A percentile compares a stretch with the other conserved stretches of the same genome.
These are phyloP conservation scores for Cryptococcus sp. DNA, from an alignment of 1,284 basidiomycete species.

Conservation along the genomic window DNA sequence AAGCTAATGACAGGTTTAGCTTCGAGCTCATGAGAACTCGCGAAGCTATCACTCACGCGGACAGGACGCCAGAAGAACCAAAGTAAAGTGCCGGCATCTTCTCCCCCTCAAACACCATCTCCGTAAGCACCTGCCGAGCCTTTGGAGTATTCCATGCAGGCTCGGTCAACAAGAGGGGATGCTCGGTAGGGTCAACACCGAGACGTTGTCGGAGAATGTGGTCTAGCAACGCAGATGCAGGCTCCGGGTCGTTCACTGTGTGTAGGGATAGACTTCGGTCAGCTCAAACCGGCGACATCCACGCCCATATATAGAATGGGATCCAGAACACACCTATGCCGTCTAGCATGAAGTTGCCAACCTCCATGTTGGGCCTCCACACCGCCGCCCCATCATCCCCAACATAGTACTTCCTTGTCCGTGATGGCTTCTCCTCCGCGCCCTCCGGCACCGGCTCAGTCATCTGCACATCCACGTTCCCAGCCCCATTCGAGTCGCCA, in stretches of 20 bases:
- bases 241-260: constrained; percentile 73
- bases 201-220: constrained; percentile 73
- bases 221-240: constrained; percentile 68
- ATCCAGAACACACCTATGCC: constrained; percentile 63
- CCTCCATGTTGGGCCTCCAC: constrained; percentile 84
- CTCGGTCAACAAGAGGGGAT: constrained; percentile 91
- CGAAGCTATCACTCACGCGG: constrained; percentile 62
- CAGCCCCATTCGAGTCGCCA: constrained; percentile 34
- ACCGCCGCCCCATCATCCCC: constrained; percentile 90
- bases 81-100: constrained; percentile 94
- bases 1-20: constrained; percentile 58
- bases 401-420: constrained; percentile 67
- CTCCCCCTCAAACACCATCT: constrained; percentile 96
- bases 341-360: constrained; percentile 78
- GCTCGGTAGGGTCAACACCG: constrained; percentile 66
- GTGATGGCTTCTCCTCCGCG: constrained; percentile 47
- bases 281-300: background rate
- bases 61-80: constrained; percentile 92
- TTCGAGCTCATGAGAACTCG: background rate
- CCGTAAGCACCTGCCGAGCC: constrained; percentile 87
- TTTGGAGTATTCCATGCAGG: constrained; percentile 91
- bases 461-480: constrained; percentile 52
- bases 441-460: constrained; percentile 8
- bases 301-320: background rate
- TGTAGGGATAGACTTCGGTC: background rate